Evolutionary conservation across 345 rosid genomes (phyloP), one percentile per base, ranked within the genome.

Genomic region (Isatis tinctoria): DNA sequence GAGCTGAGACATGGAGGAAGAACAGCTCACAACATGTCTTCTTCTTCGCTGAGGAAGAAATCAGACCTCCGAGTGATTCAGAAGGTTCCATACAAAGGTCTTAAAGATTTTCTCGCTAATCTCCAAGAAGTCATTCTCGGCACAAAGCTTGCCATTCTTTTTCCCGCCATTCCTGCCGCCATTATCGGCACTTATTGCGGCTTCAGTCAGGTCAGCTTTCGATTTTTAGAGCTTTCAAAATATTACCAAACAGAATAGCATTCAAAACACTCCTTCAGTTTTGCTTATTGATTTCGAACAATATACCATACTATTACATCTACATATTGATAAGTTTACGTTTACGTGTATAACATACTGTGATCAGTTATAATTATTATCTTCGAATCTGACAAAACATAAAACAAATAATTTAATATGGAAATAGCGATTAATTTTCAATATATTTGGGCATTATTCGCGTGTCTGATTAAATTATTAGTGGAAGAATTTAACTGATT

Each of bases 71-170:
- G 81, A 6, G 87, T 92, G 4, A 87, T 90, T 11, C 84, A 88
- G 1, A 87, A 85, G 80, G 83, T 92, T 27, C 91, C 84, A 0
- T 87, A 71, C n/a, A 79, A 81, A 4, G 40, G 81, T 52, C 90
- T 95, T 10, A 77, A 92, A 68, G 73, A 37, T 26, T 70, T 87
- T 1, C 72, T 95, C 4, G 32, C 91, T 4, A 92, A 92, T 81
- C 81, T 95, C 33, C 97, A 92, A 69, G 99, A 92, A 80, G 94
- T 95, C 68, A 59, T 95, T 65, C 73, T 95, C 8, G 98, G 98
- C 16, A 95, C 99, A 1, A 95, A 95, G 68, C 96, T 95, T 27
- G 81, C 92, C 3, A 61, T 95, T 65, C 92, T 95, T 59, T 89
- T 92, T 30, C 96, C 86, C 0, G 96, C 97, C 48, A 80, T 95